Conservation (phyloP, 2,329 filamentous ascomycete species). For the Rutstroemia sydowiana region DNA sequence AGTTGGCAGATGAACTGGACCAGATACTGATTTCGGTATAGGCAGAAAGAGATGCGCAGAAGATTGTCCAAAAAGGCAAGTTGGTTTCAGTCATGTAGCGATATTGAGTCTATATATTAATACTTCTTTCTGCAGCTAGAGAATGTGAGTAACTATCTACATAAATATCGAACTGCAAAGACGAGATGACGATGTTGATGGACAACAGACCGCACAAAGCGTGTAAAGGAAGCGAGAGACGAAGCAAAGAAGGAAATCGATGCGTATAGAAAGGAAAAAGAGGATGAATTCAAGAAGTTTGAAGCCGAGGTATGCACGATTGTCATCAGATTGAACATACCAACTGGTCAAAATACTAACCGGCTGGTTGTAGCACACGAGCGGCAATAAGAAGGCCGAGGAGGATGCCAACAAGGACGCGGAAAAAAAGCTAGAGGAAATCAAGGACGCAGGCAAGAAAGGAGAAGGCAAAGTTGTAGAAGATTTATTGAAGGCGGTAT, state of each 20-base stretch:
- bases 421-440: slow-evolving; percentile 73
- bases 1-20: neutral
- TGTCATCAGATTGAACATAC: neutral
- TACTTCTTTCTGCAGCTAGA: slow-evolving; percentile 51
- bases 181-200: slow-evolving; percentile 10
- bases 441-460: slow-evolving; percentile 72
- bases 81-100: neutral
- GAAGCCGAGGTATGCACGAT: slow-evolving; percentile 54
- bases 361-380: slow-evolving; percentile 63
- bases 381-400: slow-evolving; percentile 80
- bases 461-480: slow-evolving; percentile 72
- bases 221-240: slow-evolving; percentile 90
- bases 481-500: slow-evolving; percentile 77
- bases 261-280: slow-evolving; percentile 81
- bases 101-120: slow-evolving; percentile 24
- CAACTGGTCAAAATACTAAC: slow-evolving; percentile 8
- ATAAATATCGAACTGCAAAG: neutral
- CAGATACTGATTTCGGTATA: slow-evolving; percentile 32
- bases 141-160: slow-evolving; percentile 59
- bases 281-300: slow-evolving; percentile 91
- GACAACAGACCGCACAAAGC: slow-evolving; percentile 76
- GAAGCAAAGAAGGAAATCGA: slow-evolving; percentile 98
- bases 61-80: slow-evolving; percentile 88
- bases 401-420: slow-evolving; percentile 74
- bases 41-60: slow-evolving; percentile 97